Evolutionary conservation across 2,329 filamentous ascomycete species (phyloP).

Genomic region (Fusarium abutilonis): DNA sequence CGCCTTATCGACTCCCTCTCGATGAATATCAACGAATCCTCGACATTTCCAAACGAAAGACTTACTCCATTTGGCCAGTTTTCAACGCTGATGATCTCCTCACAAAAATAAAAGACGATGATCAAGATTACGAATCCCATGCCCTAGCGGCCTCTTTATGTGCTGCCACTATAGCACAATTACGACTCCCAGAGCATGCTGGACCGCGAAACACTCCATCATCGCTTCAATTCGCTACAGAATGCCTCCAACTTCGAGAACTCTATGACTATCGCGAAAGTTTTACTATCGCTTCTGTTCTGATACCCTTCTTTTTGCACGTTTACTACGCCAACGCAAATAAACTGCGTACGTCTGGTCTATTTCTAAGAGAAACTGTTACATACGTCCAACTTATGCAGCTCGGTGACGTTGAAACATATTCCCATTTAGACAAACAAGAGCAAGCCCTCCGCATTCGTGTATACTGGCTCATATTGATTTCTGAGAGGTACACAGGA

Average conservation of each 20-base stretch:
- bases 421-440: slow-evolving; percentile 15
- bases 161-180: slow-evolving; percentile 43
- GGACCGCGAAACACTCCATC: slow-evolving; percentile 19
- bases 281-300: slow-evolving; percentile 28
- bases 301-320: slow-evolving; percentile 45
- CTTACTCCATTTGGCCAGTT: slow-evolving; percentile 43
- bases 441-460: slow-evolving; percentile 39
- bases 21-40: slow-evolving; percentile 38
- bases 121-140: slow-evolving; percentile 36
- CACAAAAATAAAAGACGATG: slow-evolving; percentile 17
- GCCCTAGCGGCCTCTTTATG: slow-evolving; percentile 43
- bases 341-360: slow-evolving; percentile 42
- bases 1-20: slow-evolving; percentile 28
- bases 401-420: slow-evolving; percentile 37
- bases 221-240: slow-evolving; percentile 30
- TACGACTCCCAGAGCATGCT: slow-evolving; percentile 41
- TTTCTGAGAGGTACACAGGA: slow-evolving; percentile 32
- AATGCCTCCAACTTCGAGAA: slow-evolving; percentile 34
- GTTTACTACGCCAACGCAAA: slow-evolving; percentile 45
- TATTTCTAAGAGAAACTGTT: slow-evolving; percentile 41
- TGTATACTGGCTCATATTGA: slow-evolving; percentile 43
- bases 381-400: slow-evolving; percentile 40
- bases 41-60: slow-evolving; percentile 31
- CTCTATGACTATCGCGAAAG: slow-evolving; percentile 42
- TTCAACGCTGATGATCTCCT: slow-evolving; percentile 36